phyloP scores from a whole-genome alignment of 2,329 filamentous ascomycete species.

The Tetracladium maxilliforme region DNA sequence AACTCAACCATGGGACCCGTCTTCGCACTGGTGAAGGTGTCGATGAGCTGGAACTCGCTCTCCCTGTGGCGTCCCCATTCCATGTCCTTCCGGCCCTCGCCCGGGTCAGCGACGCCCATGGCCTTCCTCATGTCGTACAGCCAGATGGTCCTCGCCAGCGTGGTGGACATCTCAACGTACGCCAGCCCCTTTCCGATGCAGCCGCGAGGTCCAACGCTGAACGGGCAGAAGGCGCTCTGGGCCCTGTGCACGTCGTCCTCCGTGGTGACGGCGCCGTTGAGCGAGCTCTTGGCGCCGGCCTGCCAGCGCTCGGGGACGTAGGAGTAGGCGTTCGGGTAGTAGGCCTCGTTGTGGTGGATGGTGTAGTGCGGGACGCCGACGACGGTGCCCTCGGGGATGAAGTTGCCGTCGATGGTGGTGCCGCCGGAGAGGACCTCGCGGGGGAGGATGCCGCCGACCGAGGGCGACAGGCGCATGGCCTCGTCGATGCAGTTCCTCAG shows the following conservation, averaged over 20 bases:
- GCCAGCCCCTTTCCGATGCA: conserved; percentile 31
- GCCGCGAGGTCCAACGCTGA: conserved; percentile 5
- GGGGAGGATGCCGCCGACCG: conserved; percentile 8
- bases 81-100: conserved; percentile 30
- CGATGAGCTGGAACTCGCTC: conserved; percentile 53
- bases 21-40: conserved; percentile 62
- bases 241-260: conserved; percentile 19
- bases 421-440: conserved; percentile 10
- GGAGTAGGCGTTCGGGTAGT: conserved; percentile 35
- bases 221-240: conserved; percentile 47
- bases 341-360: conserved; percentile 49
- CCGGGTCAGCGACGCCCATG: conserved; percentile 21
- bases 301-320: conserved; percentile 3
- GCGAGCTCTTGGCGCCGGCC: conserved; percentile 18
- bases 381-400: conserved; percentile 23
- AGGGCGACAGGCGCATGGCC: conserved; percentile 12
- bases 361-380: conserved; percentile 53
- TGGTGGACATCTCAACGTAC: conserved; percentile 17
- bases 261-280: conserved; percentile 26
- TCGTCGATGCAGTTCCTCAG: conserved; percentile 25
- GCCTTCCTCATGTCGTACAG: conserved; percentile 2
- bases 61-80: conserved; percentile 39
- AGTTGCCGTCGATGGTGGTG: conserved; percentile 29
- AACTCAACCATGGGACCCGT: conserved; percentile 58
- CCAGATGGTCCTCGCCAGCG: conserved; percentile 8